Percentiles rank a stretch among this genome's conserved stretches.
Conservation (phyloP, 305 asterid genomes). For the Galium porrigens region DNA sequence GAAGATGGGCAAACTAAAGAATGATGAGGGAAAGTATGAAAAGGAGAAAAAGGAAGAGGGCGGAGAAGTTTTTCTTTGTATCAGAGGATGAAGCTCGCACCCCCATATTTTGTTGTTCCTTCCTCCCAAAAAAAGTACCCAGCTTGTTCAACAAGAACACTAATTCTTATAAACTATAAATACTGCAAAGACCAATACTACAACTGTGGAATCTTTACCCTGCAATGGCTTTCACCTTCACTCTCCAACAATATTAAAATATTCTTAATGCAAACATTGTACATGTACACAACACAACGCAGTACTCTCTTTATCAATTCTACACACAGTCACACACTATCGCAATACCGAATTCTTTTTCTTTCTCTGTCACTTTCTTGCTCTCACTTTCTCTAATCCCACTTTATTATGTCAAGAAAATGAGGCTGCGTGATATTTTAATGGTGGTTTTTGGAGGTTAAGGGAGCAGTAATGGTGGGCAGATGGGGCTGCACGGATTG, state of each 20-base stretch:
- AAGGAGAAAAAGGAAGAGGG: conserved; percentile 59
- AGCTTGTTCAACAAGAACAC: conserved; percentile 35
- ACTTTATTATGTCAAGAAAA: conserved; percentile 20
- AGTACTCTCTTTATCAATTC: background rate
- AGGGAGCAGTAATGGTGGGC: background rate
- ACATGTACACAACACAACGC: background rate
- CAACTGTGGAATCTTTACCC: conserved; percentile 32
- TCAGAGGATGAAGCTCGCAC: conserved; percentile 35
- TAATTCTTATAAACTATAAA: background rate
- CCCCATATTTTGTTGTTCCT: conserved; percentile 33
- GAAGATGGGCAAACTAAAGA: conserved; percentile 24
- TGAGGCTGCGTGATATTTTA: conserved; percentile 8
- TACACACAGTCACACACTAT: conserved; percentile 10
- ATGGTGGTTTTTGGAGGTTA: background rate
- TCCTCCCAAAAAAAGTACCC: conserved; percentile 19
- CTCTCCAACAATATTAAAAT: conserved; percentile 41
- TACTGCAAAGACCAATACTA: conserved; percentile 8
- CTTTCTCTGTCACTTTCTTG: conserved; percentile 5
- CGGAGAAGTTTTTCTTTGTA: conserved; percentile 37
- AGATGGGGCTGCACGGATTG: background rate
- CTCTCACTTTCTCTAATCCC: conserved; percentile 13
- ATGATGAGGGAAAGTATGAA: conserved; percentile 70
- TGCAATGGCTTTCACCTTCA: conserved; percentile 35
- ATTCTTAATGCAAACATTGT: conserved; percentile 15
- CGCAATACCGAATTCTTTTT: background rate